Evolutionary conservation across 1,284 basidiomycete genomes (phyloP).

Genomic region (Trametes polyzona): DNA sequence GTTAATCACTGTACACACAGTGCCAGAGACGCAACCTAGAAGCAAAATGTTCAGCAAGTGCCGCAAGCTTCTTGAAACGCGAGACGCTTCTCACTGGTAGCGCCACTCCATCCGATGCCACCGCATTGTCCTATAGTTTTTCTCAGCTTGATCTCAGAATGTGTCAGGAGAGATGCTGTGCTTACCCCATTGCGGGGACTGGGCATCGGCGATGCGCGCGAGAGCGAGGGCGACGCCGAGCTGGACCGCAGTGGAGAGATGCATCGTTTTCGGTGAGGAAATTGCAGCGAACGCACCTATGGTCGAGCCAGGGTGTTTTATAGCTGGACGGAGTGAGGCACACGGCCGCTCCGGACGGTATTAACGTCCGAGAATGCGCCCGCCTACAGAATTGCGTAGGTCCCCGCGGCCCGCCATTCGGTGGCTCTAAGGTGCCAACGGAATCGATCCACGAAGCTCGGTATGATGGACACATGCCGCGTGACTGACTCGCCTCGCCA

Average conservation of each 20-base stretch:
- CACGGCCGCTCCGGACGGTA: not conserved
- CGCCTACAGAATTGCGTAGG: slow-evolving; percentile 15
- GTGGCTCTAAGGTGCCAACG: not conserved
- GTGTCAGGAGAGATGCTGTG: not conserved
- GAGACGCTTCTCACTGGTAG: slow-evolving; percentile 9
- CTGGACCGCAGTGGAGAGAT: slow-evolving; percentile 21
- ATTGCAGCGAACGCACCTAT: not conserved
- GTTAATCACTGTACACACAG: slow-evolving; percentile 18
- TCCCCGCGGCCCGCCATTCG: slow-evolving; percentile 5
- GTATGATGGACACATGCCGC: not conserved
- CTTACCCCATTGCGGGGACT: slow-evolving; percentile 33
- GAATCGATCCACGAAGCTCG: not conserved
- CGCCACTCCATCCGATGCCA: slow-evolving; percentile 29
- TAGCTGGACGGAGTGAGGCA: not conserved
- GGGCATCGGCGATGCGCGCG: slow-evolving; percentile 3
- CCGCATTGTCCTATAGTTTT: slow-evolving; percentile 27
- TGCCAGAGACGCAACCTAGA: slow-evolving; percentile 21
- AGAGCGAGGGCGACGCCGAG: slow-evolving; percentile 22
- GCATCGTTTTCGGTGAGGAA: slow-evolving; percentile 14
- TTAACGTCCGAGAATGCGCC: slow-evolving; percentile 22
- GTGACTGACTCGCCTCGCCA: slow-evolving; percentile 6
- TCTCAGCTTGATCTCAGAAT: not conserved
- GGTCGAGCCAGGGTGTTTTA: not conserved
- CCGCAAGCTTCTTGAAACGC: too few relatives aligned
- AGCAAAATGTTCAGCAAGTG: not conserved